Conservation (phyloP, 2,329 filamentous ascomycete species). For the Colletotrichum sp. region DNA sequence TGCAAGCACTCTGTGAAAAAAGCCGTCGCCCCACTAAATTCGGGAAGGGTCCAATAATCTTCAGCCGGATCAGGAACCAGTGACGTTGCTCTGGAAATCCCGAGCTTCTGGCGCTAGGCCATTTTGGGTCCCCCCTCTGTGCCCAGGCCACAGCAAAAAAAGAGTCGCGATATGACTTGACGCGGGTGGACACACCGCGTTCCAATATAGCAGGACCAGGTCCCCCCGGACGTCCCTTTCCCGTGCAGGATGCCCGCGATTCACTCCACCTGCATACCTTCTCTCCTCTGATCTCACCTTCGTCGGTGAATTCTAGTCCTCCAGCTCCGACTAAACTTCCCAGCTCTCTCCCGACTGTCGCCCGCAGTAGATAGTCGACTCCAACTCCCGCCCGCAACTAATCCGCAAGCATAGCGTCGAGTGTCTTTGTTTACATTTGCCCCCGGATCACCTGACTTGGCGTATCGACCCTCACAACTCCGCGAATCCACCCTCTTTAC, state of each 20-base stretch:
- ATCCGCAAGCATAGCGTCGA: neutral
- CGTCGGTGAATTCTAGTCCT: neutral
- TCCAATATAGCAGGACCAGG: constrained; percentile 20
- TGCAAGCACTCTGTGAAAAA: neutral
- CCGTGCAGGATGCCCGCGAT: constrained; percentile 16
- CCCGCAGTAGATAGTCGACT: neutral
- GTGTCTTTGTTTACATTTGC: constrained; percentile 21
- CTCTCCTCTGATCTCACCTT: constrained; percentile 9
- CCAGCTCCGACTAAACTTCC: neutral
- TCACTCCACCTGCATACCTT: constrained; percentile 18
- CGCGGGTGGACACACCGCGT: constrained; percentile 15
- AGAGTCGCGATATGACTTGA: constrained; percentile 18
- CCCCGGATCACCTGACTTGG: constrained; percentile 19
- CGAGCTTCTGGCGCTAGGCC: neutral
- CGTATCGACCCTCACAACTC: neutral
- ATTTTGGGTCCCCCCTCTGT: neutral
- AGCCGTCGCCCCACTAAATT: neutral
- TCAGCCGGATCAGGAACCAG: neutral
- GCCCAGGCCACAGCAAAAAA: neutral
- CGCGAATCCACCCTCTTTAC: neutral
- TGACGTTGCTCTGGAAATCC: constrained; percentile 21
- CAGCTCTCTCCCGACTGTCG: neutral
- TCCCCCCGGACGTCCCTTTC: constrained; percentile 17
- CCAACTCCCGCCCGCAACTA: neutral
- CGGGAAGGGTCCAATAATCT: constrained; percentile 8